A percentile compares a stretch with the other conserved stretches of the same genome.
Conservation (phyloP, 1,284 basidiomycete genomes). For the Ceratobasidium sp. region DNA sequence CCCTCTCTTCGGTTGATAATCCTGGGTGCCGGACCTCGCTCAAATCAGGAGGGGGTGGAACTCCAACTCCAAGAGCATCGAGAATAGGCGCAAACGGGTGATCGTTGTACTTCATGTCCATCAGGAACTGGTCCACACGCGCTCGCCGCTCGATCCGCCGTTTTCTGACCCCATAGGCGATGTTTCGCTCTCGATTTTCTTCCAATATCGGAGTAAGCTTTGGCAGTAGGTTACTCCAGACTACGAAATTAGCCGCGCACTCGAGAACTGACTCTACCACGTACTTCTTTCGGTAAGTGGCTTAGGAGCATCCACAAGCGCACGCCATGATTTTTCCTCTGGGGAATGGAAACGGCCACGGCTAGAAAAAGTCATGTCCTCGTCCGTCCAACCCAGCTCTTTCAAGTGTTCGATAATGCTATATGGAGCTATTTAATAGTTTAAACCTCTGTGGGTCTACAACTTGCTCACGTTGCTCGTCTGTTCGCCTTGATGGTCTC, state of each 20-base stretch:
- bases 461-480: neutral
- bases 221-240: slow-evolving; percentile 1
- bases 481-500: neutral
- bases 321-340: neutral
- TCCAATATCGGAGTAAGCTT: slow-evolving; percentile 1
- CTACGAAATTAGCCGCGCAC: slow-evolving; percentile 1
- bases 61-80: neutral
- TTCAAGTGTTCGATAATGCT: slow-evolving; percentile 5
- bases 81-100: slow-evolving; percentile 16
- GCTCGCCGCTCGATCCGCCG: slow-evolving; percentile 1
- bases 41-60: neutral
- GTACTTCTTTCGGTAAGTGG: slow-evolving; percentile 29
- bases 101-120: neutral
- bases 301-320: slow-evolving; percentile 3
- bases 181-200: slow-evolving; percentile 15
- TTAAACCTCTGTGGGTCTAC: neutral
- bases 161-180: neutral
- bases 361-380: slow-evolving; percentile 4
- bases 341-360: neutral
- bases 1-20: neutral
- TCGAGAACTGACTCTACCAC: neutral
- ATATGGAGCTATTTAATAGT: neutral
- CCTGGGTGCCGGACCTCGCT: neutral
- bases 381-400: slow-evolving; percentile 6
- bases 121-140: slow-evolving; percentile 2